Evolutionary conservation across 2,329 filamentous ascomycete species (phyloP), one percentile per base, ranked within the genome.

Genomic region (Neoascochyta sp.): DNA sequence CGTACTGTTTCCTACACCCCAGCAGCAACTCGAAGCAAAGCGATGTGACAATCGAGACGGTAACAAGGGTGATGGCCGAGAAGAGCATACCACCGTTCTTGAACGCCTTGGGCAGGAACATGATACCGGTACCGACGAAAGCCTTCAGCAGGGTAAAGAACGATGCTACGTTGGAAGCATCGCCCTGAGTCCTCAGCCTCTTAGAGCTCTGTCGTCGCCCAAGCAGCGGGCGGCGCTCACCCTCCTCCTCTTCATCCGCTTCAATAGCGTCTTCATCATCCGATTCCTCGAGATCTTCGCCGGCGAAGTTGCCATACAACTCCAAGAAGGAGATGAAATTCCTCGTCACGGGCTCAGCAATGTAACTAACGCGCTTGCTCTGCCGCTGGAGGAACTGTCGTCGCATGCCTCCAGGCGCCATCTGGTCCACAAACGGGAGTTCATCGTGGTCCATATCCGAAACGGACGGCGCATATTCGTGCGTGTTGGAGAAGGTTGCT

Each of bases 61-160:
- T 63, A 24, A 87, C 61, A 43, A 88, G 73, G 0, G 80, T 80
- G 27, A 86, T 62, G 0, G 78, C 80, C 0, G 83, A 86, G 54
- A 88, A 88, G 8, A 86, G 66, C 29, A 88, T 80, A 14, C 83
- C 83, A 19, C 83, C 83, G 43, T 88, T 88, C 51, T 78, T 77
- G 63, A 87, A 88, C 0, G 83, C 83, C 54, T 86, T 87, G 25
- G 83, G 83, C 24, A 88, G 60, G 52, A 88, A 88, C 78, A 88
- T 86, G 57, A 88, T 87, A 39, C 83, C 83, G 0, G 83, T 88
- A 26, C 83, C 83, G 30, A 88, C 75, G 49, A 88, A 88, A 1
- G 83, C 83, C 59, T 88, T 88, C 29, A 88, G 67, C 7, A 87
- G 68, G 0, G 83, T 88, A 58, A 87, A 86, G 62, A 88, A 88